These are phyloP conservation scores for Trapa bicornis DNA, from an alignment of 345 rosid genomes.

Conservation along the genomic window DNA sequence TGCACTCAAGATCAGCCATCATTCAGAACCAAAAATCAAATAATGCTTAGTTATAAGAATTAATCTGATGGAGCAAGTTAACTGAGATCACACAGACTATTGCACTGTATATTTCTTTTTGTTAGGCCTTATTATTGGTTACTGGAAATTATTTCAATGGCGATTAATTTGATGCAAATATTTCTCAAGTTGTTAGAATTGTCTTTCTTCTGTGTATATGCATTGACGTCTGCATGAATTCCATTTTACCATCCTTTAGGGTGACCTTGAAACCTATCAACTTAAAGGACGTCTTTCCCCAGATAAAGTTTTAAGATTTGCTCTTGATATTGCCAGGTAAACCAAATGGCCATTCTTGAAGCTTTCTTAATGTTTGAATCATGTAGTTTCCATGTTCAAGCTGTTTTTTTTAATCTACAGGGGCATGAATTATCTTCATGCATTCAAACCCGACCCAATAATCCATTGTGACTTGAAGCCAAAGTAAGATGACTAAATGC, in stretches of 20 bases:
- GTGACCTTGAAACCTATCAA: slow-evolving; percentile 68
- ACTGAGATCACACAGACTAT: neutral
- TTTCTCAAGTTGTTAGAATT: neutral
- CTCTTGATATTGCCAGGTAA: slow-evolving; percentile 87
- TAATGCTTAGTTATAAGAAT: neutral
- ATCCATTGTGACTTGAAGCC: slow-evolving; percentile 82
- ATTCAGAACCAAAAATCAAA: neutral
- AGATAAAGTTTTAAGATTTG: slow-evolving; percentile 64
- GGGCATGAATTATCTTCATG: slow-evolving; percentile 51
- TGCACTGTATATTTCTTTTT: neutral
- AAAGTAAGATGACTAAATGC: slow-evolving; percentile 69
- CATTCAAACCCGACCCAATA: slow-evolving; percentile 26
- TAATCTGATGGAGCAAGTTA: neutral
- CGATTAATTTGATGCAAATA: neutral
- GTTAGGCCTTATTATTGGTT: neutral
- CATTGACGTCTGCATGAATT: neutral
- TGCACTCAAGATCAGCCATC: neutral
- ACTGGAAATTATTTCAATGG: neutral
- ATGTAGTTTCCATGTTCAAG: neutral
- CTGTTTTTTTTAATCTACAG: slow-evolving; percentile 25
- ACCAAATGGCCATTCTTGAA: slow-evolving; percentile 11
- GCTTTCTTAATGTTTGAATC: neutral
- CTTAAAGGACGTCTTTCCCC: slow-evolving; percentile 87
- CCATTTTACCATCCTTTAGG: slow-evolving; percentile 34
- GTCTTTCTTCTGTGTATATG: neutral